Base-by-base conservation (phyloP, 148 eudicot genomes). In the Heliamphora exappendiculata region DNA sequence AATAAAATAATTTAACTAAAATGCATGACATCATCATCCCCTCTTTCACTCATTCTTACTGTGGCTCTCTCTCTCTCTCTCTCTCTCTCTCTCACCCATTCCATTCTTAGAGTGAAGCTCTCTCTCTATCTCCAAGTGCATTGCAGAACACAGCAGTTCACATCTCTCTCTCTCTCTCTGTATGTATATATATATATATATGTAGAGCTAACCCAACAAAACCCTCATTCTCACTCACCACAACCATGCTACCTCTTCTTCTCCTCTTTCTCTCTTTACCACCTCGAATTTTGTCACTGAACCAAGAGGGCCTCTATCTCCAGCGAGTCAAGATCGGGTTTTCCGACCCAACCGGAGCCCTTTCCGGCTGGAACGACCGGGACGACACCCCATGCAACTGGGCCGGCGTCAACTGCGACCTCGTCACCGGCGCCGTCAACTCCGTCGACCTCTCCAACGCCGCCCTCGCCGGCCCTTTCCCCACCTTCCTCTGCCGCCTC, bases 331-430 rank as follows among this genome's bases (percentile, higher is more conserved):
- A 80, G 55, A 71, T 19, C 22, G 22, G 72, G 2, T 79, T 84
- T 45, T 72, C 84, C 16, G 81, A 80, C 77, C 78, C 87, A 0
- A 12, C 12, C 16, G 75, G 75, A 19, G 14, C 5, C 5, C 74
- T 84, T 41, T 65, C 85, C 67, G 31, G 13, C 54, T 85, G 87
- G 87, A 82, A 81, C 59, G 70, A 34, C 34, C 62, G 60, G 20
- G 83, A 80, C 68, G 64, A 50, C 26, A 80, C 73, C 65, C 89
- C 89, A 11, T 87, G 89, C 63, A 84, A 82, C 78, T 87, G 89
- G 89, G 80, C 81, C 22, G 87, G 89, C 11, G 42, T 87, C 66
- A 14, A 70, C 36, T 87, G 89, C 84, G 33, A 62, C 70, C 42
- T 60, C 13, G 10, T n/a, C 5, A 26, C 54, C 14, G 45, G 24